These are phyloP conservation scores for Euphorbia pulcherrima DNA, from an alignment of 345 rosid genomes.

Conservation along the genomic window DNA sequence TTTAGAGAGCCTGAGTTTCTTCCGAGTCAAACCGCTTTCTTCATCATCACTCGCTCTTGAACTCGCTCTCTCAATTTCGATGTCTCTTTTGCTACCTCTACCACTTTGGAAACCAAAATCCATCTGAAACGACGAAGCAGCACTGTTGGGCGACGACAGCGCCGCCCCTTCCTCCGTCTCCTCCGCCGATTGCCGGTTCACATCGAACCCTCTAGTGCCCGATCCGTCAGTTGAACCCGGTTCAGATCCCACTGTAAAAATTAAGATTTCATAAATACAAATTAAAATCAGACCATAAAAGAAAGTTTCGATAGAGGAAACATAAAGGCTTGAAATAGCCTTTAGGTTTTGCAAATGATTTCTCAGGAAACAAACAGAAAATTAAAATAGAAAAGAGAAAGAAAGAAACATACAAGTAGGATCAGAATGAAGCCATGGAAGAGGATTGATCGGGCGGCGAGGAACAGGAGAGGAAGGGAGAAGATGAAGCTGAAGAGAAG, in stretches of 20 bases:
- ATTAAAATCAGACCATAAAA: neutral
- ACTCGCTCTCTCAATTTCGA: constrained; percentile 25
- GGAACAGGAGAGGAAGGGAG: constrained; percentile 57
- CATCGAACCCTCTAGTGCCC: constrained; percentile 38
- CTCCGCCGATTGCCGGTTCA: constrained; percentile 44
- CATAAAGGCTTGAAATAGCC: neutral
- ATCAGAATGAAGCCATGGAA: constrained; percentile 70
- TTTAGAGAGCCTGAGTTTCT: constrained; percentile 88
- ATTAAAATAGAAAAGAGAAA: neutral
- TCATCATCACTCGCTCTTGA: constrained; percentile 80
- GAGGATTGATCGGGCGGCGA: constrained; percentile 38
- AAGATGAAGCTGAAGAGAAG: constrained; percentile 65
- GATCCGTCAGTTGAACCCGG: constrained; percentile 36
- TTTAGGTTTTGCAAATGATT: too few species aligned
- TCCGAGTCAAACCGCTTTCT: constrained; percentile 79
- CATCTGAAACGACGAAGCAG: constrained; percentile 73
- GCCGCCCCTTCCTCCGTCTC: constrained; percentile 50
- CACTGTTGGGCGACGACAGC: constrained; percentile 73
- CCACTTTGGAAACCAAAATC: constrained; percentile 61
- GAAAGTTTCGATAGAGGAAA: neutral
- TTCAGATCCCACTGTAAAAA: constrained; percentile 30
- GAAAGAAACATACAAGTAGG: constrained; percentile 33
- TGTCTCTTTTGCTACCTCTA: constrained; percentile 43
- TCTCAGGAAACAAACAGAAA: constrained; percentile 3
- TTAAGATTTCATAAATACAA: too few species aligned